Conservation (phyloP, 345 rosid species). For the Mercurialis annua region DNA sequence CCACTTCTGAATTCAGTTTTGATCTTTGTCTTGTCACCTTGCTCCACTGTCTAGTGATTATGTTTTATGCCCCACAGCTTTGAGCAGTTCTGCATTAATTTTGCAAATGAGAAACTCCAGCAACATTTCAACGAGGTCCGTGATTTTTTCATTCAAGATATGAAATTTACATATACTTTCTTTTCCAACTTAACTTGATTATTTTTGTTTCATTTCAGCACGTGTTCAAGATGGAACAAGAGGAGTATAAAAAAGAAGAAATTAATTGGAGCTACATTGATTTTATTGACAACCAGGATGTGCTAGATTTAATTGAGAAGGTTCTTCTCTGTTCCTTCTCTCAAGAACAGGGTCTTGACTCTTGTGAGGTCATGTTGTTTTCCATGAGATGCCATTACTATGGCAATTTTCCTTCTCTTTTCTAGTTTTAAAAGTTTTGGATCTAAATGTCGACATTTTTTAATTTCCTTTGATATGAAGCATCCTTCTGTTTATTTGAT, state of each 20-base stretch:
- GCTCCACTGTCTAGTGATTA: conserved; percentile 8
- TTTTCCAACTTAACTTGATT: conserved; percentile 7
- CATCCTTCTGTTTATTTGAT: background rate
- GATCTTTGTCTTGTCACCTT: background rate
- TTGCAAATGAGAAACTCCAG: conserved; percentile 99
- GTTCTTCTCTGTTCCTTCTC: conserved; percentile 35
- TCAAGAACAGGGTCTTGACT: background rate
- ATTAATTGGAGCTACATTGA: conserved; percentile 99
- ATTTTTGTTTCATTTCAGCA: conserved; percentile 56
- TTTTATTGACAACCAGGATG: conserved; percentile 97
- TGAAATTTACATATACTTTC: conserved; percentile 5
- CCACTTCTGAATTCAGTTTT: background rate
- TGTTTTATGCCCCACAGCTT: conserved; percentile 51
- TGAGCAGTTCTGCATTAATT: conserved; percentile 98
- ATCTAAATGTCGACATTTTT: background rate
- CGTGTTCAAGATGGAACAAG: conserved; percentile 99
- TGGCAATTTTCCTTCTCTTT: background rate
- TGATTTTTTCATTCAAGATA: conserved; percentile 14
- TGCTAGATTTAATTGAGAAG: conserved; percentile 96
- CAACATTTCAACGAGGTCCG: conserved; percentile 98
- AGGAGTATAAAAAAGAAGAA: conserved; percentile 90
- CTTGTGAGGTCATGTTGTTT: background rate
- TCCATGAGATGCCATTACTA: background rate
- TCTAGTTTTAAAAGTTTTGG: background rate
- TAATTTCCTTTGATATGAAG: background rate